Evolutionary conservation across 2,329 filamentous ascomycete genomes (phyloP).

Genomic region (Phaeosphaeriaceae sp.): DNA sequence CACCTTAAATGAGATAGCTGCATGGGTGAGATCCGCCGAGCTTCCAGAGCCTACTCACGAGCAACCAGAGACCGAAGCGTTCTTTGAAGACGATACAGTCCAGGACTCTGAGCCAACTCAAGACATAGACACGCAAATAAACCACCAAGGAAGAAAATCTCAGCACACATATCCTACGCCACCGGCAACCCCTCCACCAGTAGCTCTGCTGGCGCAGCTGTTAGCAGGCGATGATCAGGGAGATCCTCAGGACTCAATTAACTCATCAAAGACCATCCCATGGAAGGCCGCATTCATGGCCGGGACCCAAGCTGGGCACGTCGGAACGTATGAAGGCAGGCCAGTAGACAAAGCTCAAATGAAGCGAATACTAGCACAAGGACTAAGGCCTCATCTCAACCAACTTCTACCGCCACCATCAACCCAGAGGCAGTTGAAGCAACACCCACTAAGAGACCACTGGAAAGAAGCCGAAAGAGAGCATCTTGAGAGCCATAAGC

Average conservation of each 20-base stretch:
- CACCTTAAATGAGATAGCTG: constrained; percentile 8
- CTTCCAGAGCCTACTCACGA: neutral
- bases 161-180: too few relatives aligned
- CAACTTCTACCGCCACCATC: neutral
- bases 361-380: too few relatives aligned
- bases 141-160: too few relatives aligned
- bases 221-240: neutral
- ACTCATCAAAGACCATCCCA: neutral
- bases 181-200: too few relatives aligned
- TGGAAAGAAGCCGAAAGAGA: neutral
- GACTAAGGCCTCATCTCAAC: neutral
- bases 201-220: neutral
- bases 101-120: neutral
- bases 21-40: constrained; percentile 1
- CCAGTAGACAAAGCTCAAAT: too few relatives aligned
- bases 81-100: neutral
- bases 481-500: neutral
- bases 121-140: too few relatives aligned
- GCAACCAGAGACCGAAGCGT: neutral
- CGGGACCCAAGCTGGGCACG: neutral
- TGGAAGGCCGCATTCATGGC: neutral
- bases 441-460: neutral
- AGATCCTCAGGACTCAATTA: too few relatives aligned
- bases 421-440: neutral
- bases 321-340: neutral